Conservation (phyloP, 2,329 filamentous ascomycete species). For the Penicillium digitatum region DNA sequence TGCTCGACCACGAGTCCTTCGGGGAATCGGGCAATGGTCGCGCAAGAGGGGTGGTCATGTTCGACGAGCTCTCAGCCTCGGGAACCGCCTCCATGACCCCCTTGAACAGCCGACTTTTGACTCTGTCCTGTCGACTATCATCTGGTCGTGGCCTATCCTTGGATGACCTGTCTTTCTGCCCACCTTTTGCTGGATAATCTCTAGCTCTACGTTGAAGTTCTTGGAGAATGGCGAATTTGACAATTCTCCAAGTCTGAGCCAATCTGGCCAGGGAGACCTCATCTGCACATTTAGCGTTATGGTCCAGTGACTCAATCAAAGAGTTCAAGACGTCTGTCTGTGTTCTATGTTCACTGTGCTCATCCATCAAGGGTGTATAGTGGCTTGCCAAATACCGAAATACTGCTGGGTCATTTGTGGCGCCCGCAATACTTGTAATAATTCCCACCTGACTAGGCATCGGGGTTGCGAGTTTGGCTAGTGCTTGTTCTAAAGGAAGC, state of each 20-base stretch:
- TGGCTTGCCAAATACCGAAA: conserved; percentile 44
- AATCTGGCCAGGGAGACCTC: conserved; percentile 49
- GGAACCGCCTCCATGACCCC: conserved; percentile 39
- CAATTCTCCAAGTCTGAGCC: conserved; percentile 58
- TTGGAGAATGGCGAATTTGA: conserved; percentile 49
- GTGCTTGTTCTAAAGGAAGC: conserved; percentile 50
- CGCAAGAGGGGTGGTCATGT: conserved; percentile 54
- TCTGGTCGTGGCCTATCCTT: conserved; percentile 29
- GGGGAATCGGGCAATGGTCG: conserved; percentile 39
- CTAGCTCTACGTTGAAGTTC: conserved; percentile 46
- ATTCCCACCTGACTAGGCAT: conserved; percentile 47
- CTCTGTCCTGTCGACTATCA: conserved; percentile 36
- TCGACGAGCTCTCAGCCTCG: conserved; percentile 51
- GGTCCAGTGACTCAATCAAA: conserved; percentile 46
- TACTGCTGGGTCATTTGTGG: conserved; percentile 39
- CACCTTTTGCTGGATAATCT: conserved; percentile 26
- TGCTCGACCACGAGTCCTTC: conserved; percentile 10
- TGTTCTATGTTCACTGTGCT: conserved; percentile 19
- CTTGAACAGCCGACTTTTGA: conserved; percentile 44
- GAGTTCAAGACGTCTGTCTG: conserved; percentile 29
- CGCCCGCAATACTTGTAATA: conserved; percentile 48
- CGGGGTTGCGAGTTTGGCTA: conserved; percentile 42
- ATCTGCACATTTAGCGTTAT: conserved; percentile 54
- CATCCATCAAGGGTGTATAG: conserved; percentile 40
- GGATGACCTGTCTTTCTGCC: conserved; percentile 26